Percentiles rank a stretch among this genome's conserved stretches.
phyloP scores from a whole-genome alignment of 78 protist species.

The slime mould (Dictyostelium discoideum) region dicty_2.7 NC_007091.3:532501-533000 shows the following conservation, averaged over 20 bases:
- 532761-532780: constrained; percentile 43
- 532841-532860: not conserved
- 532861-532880: not conserved
- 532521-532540: not conserved
- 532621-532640: not conserved
- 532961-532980: constrained; percentile 28
- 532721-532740: constrained; percentile 23
- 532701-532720: not conserved
- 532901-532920: too few species aligned
- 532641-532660: too few species aligned
- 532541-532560: not conserved
- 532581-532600: not conserved
- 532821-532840: constrained; percentile 59
- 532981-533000: constrained; percentile 83
- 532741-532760: not conserved
- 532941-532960: constrained; percentile 3
- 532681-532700: too few species aligned
- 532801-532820: constrained; percentile 86
- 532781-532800: constrained; percentile 70
- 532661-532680: too few species aligned
- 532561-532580: not conserved
- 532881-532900: not conserved
- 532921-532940: too few species aligned
- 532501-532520: not conserved
- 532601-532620: not conserved